Percentiles rank a stretch among this genome's conserved stretches.
phyloP scores from a whole-genome alignment of 192 early-diverging fungal genomes.

The Cladochytrium replicatum region DNA sequence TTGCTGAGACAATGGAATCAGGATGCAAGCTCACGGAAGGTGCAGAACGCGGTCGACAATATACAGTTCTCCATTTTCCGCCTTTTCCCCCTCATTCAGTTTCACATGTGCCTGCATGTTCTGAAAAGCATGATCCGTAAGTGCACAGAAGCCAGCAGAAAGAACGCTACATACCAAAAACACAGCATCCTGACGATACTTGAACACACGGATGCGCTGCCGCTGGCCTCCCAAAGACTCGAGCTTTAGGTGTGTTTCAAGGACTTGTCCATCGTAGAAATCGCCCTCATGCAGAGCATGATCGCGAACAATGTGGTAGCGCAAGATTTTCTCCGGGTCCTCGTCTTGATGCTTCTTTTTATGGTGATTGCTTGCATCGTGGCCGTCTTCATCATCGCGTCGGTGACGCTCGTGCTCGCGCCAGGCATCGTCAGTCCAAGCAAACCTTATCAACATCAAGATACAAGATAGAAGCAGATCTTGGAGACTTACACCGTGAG shows the following conservation, averaged over 20 bases:
- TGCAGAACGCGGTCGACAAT: conserved; percentile 17
- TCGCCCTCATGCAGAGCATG: conserved; percentile 6
- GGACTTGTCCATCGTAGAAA: conserved; percentile 13
- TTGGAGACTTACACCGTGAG: too few species aligned
- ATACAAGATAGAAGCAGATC: too few species aligned
- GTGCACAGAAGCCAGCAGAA: background rate
- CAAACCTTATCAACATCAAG: too few species aligned
- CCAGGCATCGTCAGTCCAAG: too few species aligned
- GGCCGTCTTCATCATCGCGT: too few species aligned
- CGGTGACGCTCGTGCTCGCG: too few species aligned
- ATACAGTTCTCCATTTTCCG: conserved; percentile 21
- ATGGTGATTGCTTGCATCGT: too few species aligned
- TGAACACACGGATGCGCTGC: conserved; percentile 23
- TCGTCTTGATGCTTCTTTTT: too few species aligned
- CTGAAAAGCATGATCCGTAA: conserved; percentile 9
- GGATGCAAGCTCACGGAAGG: conserved; percentile 5
- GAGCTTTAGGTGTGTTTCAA: conserved; percentile 14
- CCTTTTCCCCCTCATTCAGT: conserved; percentile 9
- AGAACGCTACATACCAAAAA: conserved; percentile 10
- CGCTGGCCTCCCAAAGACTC: conserved; percentile 13
- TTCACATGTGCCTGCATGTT: conserved; percentile 21
- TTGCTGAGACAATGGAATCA: conserved; percentile 8
- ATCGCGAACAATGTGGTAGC: conserved; percentile 23
- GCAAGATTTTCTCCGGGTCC: too few species aligned
- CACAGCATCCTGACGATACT: conserved; percentile 4